Percentiles rank a stretch among this genome's conserved stretches.
Evolutionary conservation across 116 monocot genomes (phyloP).

Genomic region (Thalassia testudinum): DNA sequence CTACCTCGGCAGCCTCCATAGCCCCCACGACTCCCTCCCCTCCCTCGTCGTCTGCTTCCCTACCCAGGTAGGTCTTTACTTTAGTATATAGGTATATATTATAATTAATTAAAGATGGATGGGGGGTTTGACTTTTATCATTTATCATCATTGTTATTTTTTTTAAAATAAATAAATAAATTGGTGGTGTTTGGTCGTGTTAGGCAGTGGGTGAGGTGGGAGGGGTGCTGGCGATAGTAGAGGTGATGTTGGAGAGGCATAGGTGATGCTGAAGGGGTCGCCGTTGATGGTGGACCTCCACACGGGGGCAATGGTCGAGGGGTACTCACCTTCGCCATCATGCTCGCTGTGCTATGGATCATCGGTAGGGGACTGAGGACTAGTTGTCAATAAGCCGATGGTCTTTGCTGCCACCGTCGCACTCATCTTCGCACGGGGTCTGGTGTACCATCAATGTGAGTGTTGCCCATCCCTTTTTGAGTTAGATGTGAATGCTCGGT

Average conservation of each 20-base stretch:
- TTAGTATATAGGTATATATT: too few species aligned
- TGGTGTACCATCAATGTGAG: too few species aligned
- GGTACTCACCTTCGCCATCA: conserved; percentile 39
- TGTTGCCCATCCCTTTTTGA: too few species aligned
- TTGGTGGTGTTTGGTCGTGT: too few species aligned
- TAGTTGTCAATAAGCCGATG: conserved; percentile 26
- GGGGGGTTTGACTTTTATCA: too few species aligned
- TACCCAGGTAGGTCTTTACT: conserved; percentile 16
- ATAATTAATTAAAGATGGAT: too few species aligned
- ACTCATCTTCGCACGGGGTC: conserved; percentile 32
- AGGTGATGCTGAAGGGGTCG: conserved; percentile 49
- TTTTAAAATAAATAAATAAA: too few species aligned
- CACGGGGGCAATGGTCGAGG: conserved; percentile 40
- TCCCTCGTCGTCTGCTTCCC: conserved; percentile 47
- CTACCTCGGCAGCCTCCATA: conserved; percentile 31
- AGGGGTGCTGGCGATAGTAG: conserved; percentile 44
- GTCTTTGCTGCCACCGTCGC: conserved; percentile 30
- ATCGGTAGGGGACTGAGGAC: conserved; percentile 46
- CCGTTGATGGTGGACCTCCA: conserved; percentile 47
- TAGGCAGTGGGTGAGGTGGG: conserved; percentile 55
- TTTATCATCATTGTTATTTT: too few species aligned
- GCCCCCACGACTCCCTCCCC: conserved; percentile 22
- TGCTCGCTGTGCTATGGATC: conserved; percentile 42
- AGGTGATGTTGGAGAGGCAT: conserved; percentile 42
- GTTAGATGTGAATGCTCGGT: too few species aligned